Base-by-base conservation (phyloP, 2,329 filamentous ascomycete species). In the Pezicula radicicola region DNA sequence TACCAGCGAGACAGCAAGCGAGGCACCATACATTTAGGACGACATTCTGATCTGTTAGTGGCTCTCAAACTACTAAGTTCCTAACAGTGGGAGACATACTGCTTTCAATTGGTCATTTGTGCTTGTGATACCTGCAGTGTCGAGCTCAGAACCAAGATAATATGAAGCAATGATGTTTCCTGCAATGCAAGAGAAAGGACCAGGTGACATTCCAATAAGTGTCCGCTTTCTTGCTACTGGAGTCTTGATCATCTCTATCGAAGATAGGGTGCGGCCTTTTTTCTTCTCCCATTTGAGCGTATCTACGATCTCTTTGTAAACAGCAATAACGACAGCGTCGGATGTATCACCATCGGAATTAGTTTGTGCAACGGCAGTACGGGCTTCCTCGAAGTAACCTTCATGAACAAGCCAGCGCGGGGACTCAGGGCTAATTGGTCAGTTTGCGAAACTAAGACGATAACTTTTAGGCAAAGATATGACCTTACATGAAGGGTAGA, bases 1-100 rank as follows among this genome's bases (percentile, higher is more conserved):
- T 78, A 0, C 76, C 76, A 2, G 60, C 42, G 0, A 79, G 61
- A 33, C 66, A 63, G 52, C 70, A 72, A 4, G 62, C 60, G 0
- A 80, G 65, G 49, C 74, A 79, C 70, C 72, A 80, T 2, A 70
- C 71, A 51, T 78, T 78, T 10, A 80, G 64, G 1, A 79, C 72
- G 35, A 80, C 70, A 35, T 79, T 80, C 60, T 66, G 28, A 12
- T 5, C 35, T 28, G 5, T 21, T 21, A 21, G 21, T 21, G 21
- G 5, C 21, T 21, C 21, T 21, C 21, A 21, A 21, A 21, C 5
- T 21, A 21, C 21, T 21, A 21, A 21, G 21, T 21, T 21, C 3
- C 21, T 21, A 5, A 5, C 21, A 3, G 21, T 21, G 21, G 21
- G 21, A 21, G 21, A 21, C 21, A 5, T 21, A 21, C 68, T 37